phyloP scores from a whole-genome alignment of 2,329 filamentous ascomycete species.

The Myriosclerotinia duriaeana region DNA sequence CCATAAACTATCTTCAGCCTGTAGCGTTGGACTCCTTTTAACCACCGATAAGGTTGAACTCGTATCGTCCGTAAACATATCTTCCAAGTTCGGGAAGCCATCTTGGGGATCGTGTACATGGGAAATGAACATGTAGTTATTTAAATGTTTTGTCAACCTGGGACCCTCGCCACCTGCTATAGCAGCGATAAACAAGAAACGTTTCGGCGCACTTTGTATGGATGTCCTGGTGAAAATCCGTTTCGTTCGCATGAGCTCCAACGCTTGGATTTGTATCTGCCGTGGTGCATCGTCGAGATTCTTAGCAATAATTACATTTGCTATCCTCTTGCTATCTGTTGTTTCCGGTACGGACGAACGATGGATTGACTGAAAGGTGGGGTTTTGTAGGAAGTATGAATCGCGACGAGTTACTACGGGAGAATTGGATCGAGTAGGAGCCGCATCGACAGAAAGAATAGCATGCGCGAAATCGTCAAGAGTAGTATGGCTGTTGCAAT shows the following conservation, averaged over 20 bases:
- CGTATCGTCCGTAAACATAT: slow-evolving; percentile 45
- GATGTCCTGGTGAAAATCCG: slow-evolving; percentile 75
- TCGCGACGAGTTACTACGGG: slow-evolving; percentile 37
- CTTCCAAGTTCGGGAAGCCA: slow-evolving; percentile 74
- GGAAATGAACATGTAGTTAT: slow-evolving; percentile 83
- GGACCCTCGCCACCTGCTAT: slow-evolving; percentile 53
- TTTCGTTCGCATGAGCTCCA: slow-evolving; percentile 75
- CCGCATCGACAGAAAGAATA: slow-evolving; percentile 47
- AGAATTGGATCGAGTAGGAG: slow-evolving; percentile 32
- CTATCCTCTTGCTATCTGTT: slow-evolving; percentile 57
- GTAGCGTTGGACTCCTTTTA: slow-evolving; percentile 34
- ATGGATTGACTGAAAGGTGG: slow-evolving; percentile 36
- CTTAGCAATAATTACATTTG: slow-evolving; percentile 79
- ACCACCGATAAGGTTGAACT: slow-evolving; percentile 41
- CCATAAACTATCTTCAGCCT: slow-evolving; percentile 26
- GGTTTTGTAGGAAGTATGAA: slow-evolving; percentile 39
- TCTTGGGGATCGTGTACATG: slow-evolving; percentile 76
- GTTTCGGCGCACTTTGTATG: slow-evolving; percentile 70
- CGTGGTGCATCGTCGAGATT: slow-evolving; percentile 73
- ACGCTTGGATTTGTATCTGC: slow-evolving; percentile 77
- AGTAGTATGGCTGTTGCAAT: slow-evolving; percentile 71
- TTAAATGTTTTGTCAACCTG: slow-evolving; percentile 59
- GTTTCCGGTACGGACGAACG: slow-evolving; percentile 41
- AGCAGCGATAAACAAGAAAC: slow-evolving; percentile 80
- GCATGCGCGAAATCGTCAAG: slow-evolving; percentile 77